Evolutionary conservation across 2,329 filamentous ascomycete genomes (phyloP).

Genomic region (Thielaviopsis punctulata): DNA sequence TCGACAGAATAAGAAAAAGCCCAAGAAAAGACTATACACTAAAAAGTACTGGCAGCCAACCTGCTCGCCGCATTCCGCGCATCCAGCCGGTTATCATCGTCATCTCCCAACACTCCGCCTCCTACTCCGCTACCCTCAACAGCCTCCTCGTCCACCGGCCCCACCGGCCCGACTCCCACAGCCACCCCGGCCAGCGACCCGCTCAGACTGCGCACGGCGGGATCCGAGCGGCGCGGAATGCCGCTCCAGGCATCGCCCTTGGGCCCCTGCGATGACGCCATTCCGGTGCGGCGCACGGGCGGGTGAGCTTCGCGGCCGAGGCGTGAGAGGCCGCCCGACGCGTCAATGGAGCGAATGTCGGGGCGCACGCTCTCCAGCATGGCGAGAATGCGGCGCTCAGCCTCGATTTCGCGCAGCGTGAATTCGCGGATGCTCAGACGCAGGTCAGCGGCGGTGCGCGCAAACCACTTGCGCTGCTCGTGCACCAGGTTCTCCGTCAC

Average conservation of each 20-base stretch:
- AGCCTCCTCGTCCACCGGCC: slow-evolving; percentile 32
- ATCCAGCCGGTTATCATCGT: slow-evolving; percentile 86
- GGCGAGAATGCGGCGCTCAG: slow-evolving; percentile 77
- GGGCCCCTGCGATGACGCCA: slow-evolving; percentile 81
- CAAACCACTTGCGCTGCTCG: slow-evolving; percentile 84
- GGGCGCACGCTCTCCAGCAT: slow-evolving; percentile 86
- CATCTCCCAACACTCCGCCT: slow-evolving; percentile 40
- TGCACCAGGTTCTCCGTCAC: slow-evolving; percentile 79
- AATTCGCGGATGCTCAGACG: slow-evolving; percentile 76
- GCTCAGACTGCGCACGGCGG: slow-evolving; percentile 57
- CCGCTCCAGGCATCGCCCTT: slow-evolving; percentile 98
- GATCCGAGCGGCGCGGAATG: slow-evolving; percentile 66
- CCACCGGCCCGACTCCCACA: slow-evolving; percentile 47
- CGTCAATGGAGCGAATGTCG: slow-evolving; percentile 84
- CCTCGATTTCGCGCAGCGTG: slow-evolving; percentile 85
- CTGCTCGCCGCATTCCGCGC: slow-evolving; percentile 88
- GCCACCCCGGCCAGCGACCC: slow-evolving; percentile 49
- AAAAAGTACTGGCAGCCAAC: slow-evolving; percentile 89
- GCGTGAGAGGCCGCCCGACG: slow-evolving; percentile 73
- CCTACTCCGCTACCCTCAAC: slow-evolving; percentile 24
- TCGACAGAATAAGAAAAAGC: not conserved
- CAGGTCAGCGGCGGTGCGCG: slow-evolving; percentile 69
- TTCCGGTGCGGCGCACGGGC: slow-evolving; percentile 49
- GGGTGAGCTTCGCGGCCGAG: slow-evolving; percentile 82
- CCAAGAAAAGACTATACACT: slow-evolving; percentile 14